Conservation (phyloP, 176 grass and related monocot genomes). For the Triticum dicoccoides region DNA sequence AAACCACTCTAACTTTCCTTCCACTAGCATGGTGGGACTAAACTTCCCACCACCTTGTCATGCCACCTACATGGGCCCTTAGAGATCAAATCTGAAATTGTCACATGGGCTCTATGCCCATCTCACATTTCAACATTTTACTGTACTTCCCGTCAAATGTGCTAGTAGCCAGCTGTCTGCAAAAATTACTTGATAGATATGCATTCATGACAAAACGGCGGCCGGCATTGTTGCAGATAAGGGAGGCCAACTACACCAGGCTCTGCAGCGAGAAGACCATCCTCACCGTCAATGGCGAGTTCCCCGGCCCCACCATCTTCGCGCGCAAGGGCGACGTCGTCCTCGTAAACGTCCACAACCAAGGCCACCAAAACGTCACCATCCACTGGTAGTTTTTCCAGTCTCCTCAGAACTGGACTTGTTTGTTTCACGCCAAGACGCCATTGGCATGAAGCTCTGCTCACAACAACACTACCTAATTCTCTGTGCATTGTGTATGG, state of each 20-base stretch:
- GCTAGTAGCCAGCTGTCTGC: background rate
- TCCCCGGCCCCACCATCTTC: slow-evolving; percentile 66
- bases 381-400: slow-evolving; percentile 46
- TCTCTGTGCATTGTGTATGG: too few relatives aligned
- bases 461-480: background rate
- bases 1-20: too few relatives aligned
- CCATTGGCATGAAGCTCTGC: background rate
- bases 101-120: too few relatives aligned
- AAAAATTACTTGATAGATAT: background rate
- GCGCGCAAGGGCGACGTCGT: slow-evolving; percentile 45
- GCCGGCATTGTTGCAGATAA: slow-evolving; percentile 30
- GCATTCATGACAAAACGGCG: background rate
- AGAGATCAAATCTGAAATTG: too few relatives aligned
- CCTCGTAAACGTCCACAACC: slow-evolving; percentile 66
- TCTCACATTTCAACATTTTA: background rate
- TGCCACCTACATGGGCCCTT: too few relatives aligned
- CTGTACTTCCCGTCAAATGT: background rate
- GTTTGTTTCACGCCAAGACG: background rate
- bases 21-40: too few relatives aligned
- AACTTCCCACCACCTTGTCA: too few relatives aligned
- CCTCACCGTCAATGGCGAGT: slow-evolving; percentile 66
- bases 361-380: slow-evolving; percentile 60
- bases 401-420: background rate
- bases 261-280: slow-evolving; percentile 64
- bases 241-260: slow-evolving; percentile 47